phyloP scores from a whole-genome alignment of 306 rosid species.

The Carpinus viminea region DNA sequence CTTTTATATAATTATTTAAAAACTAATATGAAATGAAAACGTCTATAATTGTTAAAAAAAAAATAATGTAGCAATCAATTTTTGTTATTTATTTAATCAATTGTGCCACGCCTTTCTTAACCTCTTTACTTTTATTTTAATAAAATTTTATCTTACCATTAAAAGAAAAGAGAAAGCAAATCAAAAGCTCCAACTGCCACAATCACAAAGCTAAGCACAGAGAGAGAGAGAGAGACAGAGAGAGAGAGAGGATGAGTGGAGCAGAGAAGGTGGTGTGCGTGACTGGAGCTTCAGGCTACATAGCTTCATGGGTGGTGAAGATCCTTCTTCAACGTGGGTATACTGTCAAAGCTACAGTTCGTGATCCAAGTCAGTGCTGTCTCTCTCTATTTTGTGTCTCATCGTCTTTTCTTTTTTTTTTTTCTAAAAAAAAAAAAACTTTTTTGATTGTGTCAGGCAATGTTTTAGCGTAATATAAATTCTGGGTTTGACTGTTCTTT shows the following conservation, averaged over 20 bases:
- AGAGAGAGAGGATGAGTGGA: background rate
- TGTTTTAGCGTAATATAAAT: background rate
- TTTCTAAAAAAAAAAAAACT: background rate
- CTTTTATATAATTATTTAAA: too few species aligned
- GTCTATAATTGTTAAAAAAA: too few species aligned
- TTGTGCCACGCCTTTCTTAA: too few species aligned
- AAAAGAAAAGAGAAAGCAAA: too few species aligned
- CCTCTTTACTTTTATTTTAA: too few species aligned
- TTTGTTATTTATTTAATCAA: too few species aligned
- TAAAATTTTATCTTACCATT: too few species aligned
- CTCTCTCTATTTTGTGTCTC: background rate
- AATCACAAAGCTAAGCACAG: too few species aligned
- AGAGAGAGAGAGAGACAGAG: background rate
- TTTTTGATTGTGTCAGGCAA: background rate
- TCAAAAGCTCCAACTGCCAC: too few species aligned
- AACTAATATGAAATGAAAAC: too few species aligned
- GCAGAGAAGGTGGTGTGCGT: constrained; percentile 15
- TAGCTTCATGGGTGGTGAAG: constrained; percentile 29
- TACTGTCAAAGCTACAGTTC: constrained; percentile 10
- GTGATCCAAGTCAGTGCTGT: background rate
- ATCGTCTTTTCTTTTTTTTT: background rate
- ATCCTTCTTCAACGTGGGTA: constrained; percentile 21
- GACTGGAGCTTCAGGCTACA: constrained; percentile 30
- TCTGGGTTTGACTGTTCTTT: background rate
- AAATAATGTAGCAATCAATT: too few species aligned